These are phyloP conservation scores for Binderoboletus segoi DNA, from an alignment of 1,284 basidiomycete species.

Conservation along the genomic window DNA sequence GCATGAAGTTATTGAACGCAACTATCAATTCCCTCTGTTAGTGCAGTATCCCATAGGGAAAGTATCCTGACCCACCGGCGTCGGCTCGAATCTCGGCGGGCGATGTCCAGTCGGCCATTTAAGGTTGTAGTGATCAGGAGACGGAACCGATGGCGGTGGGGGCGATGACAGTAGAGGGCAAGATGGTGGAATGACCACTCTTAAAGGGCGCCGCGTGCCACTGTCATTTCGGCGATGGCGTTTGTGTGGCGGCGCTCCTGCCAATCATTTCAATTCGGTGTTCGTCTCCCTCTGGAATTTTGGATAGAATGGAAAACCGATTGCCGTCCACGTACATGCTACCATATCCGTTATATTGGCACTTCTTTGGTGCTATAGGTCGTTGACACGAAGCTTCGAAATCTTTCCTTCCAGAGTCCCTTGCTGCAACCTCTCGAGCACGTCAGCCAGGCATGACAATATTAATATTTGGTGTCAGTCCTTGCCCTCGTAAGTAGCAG, in stretches of 20 bases:
- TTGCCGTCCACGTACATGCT: conserved; percentile 8
- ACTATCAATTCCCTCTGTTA: conserved; percentile 38
- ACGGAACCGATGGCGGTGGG: neutral
- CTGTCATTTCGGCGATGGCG: conserved; percentile 19
- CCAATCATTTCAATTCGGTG: conserved; percentile 6
- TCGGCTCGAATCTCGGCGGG: conserved; percentile 51
- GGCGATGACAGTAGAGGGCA: neutral
- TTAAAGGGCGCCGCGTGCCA: conserved; percentile 19
- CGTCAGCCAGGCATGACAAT: conserved; percentile 2
- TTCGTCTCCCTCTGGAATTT: conserved; percentile 2
- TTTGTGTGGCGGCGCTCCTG: conserved; percentile 15
- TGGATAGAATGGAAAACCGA: conserved; percentile 10
- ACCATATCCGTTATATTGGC: conserved; percentile 5
- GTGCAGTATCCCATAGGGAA: neutral
- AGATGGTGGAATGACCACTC: neutral
- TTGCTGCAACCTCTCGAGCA: neutral
- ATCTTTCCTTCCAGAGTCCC: conserved; percentile 2
- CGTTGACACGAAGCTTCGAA: neutral
- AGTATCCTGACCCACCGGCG: conserved; percentile 38
- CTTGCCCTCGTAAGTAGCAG: neutral
- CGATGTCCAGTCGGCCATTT: conserved; percentile 65
- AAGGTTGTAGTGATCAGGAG: conserved; percentile 1
- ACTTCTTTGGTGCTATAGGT: conserved; percentile 11
- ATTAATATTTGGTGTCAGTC: neutral
- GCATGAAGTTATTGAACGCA: conserved; percentile 67